A percentile compares a stretch with the other conserved stretches of the same genome.
Conservation (phyloP, 768 basidiomycete genomes). For the Infundibulicybe gibba region DNA sequence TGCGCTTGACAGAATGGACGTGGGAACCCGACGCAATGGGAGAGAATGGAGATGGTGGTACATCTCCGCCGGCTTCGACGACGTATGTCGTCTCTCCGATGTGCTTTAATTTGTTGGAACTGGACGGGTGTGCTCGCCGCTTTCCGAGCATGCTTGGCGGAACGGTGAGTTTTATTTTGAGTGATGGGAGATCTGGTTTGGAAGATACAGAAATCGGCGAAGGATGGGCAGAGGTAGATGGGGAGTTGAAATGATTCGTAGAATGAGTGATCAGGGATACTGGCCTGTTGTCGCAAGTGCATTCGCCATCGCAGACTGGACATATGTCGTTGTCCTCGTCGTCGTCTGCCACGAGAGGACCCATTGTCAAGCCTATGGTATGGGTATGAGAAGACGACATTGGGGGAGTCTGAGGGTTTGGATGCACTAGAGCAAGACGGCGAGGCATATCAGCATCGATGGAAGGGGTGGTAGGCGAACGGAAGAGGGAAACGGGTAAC, state of each 20-base stretch:
- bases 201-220: constrained; percentile 26
- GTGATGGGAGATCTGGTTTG: constrained; percentile 28
- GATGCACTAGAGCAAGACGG: constrained; percentile 22
- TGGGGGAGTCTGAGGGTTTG: constrained; percentile 49
- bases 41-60: constrained; percentile 8
- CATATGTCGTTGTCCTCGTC: constrained; percentile 87
- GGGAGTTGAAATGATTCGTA: constrained; percentile 34
- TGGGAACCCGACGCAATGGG: constrained; percentile 10
- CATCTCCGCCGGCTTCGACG: constrained; percentile 34
- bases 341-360: constrained; percentile 40
- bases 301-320: constrained; percentile 88
- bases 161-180: constrained; percentile 75
- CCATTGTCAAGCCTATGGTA: constrained; percentile 51
- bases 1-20: constrained; percentile 32
- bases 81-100: constrained; percentile 32
- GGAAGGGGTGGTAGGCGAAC: not conserved
- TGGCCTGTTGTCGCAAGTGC: constrained; percentile 65
- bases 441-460: constrained; percentile 9
- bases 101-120: constrained; percentile 22
- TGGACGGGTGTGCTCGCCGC: constrained; percentile 20
- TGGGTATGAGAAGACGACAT: constrained; percentile 69
- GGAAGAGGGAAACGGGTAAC: too few species aligned
- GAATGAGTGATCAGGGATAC: constrained; percentile 23
- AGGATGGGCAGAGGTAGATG: constrained; percentile 30
- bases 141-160: constrained; percentile 53